Conservation (phyloP, 2,329 filamentous ascomycete species). For the Nigrospora oryzae region DNA sequence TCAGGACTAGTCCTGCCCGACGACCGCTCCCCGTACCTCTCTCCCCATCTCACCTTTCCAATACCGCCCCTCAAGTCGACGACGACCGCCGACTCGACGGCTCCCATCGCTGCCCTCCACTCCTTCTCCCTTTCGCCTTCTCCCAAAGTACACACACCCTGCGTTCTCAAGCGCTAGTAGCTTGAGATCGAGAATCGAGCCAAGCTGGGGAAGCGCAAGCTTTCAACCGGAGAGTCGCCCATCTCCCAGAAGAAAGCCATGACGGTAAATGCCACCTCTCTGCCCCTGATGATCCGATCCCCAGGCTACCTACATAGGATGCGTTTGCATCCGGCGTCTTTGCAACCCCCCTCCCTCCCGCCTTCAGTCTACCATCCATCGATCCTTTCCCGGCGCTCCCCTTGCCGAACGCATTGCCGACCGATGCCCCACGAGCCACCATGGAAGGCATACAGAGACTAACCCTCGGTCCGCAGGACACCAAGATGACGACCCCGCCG, state of each 20-base stretch:
- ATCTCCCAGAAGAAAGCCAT: slow-evolving; percentile 51
- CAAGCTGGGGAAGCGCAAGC: slow-evolving; percentile 61
- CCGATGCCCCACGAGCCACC: background rate
- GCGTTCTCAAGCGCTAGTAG: slow-evolving; percentile 9
- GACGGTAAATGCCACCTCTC: slow-evolving; percentile 40
- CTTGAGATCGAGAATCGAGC: slow-evolving; percentile 16
- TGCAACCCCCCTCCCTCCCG: background rate
- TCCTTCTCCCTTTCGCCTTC: background rate
- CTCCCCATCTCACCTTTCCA: no score
- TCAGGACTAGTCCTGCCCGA: no score
- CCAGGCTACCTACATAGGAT: no score
- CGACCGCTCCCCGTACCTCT: no score
- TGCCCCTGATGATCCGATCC: background rate
- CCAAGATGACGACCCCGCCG: slow-evolving; percentile 32
- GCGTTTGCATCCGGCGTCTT: background rate
- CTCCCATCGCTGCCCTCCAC: background rate
- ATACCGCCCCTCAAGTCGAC: no score
- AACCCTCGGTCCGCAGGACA: slow-evolving; percentile 26
- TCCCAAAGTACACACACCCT: background rate
- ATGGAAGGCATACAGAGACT: slow-evolving; percentile 6
- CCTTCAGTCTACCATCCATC: background rate
- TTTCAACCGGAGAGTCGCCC: slow-evolving; percentile 51
- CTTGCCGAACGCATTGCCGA: background rate
- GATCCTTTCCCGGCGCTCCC: background rate
- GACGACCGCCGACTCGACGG: no score